Base-by-base conservation (phyloP, 139 green algal species). In the Picochlorum sp. region DNA sequence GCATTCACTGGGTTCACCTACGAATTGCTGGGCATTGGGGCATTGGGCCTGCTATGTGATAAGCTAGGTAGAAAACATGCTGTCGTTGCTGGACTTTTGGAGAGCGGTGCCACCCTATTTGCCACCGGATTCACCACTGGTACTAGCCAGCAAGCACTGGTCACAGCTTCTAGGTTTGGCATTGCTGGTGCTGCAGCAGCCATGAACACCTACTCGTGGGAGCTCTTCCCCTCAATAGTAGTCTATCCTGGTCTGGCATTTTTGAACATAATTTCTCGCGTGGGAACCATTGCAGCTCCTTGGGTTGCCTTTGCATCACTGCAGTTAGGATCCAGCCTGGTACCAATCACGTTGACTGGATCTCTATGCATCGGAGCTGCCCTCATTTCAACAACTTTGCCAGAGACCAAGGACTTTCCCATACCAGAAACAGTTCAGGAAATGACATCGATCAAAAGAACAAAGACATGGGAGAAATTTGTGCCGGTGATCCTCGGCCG, bases 1-100 rank as follows among this genome's bases (percentile, higher is more conserved):
- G 59, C 62, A 6, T 37, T 73, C 5, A 40, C 55, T 3, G 58
- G 33, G 3, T 77, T 74, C 37, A 39, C 33, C 0, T 68, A 81
- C 20, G 74, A 81, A 58, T 16, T 64, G 25, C 65, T 54, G 1
- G 74, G 65, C 13, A 50, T 69, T 3, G 52, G 32, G 7, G 30
- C 56, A n/a, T 45, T 44, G 4, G 49, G 61, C 13, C 53, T 80
- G 12, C 33, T 63, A 5, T 53, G 45, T 8, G 67, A 72, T 30
- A 65, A 65, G 9, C 13, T 74, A 22, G 74, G 74, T 28, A 65
- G 71, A 57, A 64, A 77, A 29, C 28, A 54, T 47, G 67, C 61
- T 12, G 9, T 55, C 12, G 14, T 68, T 7, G 63, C 41, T 16
- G 54, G 39, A 3, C 53, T 73, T 5, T 10, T 70, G 26, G 49